Conservation (phyloP, 208 protist species). For the Naegleria lovaniensis region DNA sequence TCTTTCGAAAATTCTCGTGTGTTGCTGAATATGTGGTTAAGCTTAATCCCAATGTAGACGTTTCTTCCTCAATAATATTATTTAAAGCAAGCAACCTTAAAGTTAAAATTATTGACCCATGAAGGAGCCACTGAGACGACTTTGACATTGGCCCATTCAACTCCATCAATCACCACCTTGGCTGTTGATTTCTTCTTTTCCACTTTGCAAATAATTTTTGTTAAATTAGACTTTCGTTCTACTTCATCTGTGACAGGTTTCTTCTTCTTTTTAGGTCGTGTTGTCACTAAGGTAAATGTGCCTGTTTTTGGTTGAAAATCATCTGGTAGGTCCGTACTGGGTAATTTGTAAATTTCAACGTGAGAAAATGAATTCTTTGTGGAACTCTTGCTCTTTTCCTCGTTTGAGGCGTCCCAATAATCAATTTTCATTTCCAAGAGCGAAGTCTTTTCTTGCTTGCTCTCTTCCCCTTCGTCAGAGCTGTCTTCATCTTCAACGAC, state of each 20-base stretch:
- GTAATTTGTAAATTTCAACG: background rate
- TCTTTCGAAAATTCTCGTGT: too few species aligned
- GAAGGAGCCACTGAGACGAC: background rate
- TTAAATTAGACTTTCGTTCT: background rate
- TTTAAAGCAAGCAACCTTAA: background rate
- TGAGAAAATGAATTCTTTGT: background rate
- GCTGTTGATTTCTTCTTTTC: background rate
- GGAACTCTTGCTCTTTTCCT: background rate
- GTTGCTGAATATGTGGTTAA: too few species aligned
- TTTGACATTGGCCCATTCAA: background rate
- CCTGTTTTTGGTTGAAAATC: background rate
- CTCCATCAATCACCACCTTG: background rate
- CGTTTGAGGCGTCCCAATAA: background rate
- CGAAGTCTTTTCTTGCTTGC: background rate
- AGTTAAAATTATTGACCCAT: background rate
- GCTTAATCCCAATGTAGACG: too few species aligned
- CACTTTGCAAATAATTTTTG: background rate
- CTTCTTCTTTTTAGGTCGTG: background rate
- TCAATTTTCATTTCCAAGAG: background rate
- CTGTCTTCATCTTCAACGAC: background rate
- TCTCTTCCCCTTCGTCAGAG: background rate
- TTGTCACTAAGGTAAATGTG: background rate
- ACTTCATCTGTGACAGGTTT: background rate
- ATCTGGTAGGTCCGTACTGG: background rate
- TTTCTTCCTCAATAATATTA: too few species aligned